These are phyloP conservation scores for Nakazawaea sp. DNA, from an alignment of 805 yeast genomes.

Conservation along the genomic window DNA sequence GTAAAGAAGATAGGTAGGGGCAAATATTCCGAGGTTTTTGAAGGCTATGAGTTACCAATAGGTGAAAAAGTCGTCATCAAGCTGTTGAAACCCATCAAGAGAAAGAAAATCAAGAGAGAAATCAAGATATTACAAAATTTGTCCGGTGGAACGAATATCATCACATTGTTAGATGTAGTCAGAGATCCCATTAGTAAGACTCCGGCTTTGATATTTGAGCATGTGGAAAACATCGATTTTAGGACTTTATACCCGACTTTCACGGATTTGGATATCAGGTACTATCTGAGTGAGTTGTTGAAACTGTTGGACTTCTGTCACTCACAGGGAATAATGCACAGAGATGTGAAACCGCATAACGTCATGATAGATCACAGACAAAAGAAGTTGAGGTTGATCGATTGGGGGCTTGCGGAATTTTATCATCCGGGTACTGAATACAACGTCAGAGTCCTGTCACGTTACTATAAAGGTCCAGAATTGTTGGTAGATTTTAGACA, in stretches of 20 bases:
- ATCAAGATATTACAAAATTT: conserved; percentile 81
- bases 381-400: conserved; percentile 70
- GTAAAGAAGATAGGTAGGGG: conserved; percentile 85
- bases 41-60: conserved; percentile 65
- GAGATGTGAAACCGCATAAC: conserved; percentile 95
- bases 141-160: conserved; percentile 77
- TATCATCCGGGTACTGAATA: conserved; percentile 86
- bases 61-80: conserved; percentile 72
- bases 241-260: conserved; percentile 75
- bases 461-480: conserved; percentile 94
- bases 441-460: conserved; percentile 88
- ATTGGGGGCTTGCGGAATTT: conserved; percentile 95
- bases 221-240: conserved; percentile 77
- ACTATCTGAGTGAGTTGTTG: conserved; percentile 73
- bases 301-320: conserved; percentile 86
- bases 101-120: conserved; percentile 87
- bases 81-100: conserved; percentile 86
- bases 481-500: conserved; percentile 76
- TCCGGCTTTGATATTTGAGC: conserved; percentile 84
- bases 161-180: conserved; percentile 73
- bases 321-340: conserved; percentile 92
- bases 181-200: conserved; percentile 74
- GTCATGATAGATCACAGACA: conserved; percentile 86
- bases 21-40: conserved; percentile 91
- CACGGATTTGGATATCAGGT: conserved; percentile 68